Evolutionary conservation across 2,329 filamentous ascomycete genomes (phyloP), one percentile per base, ranked within the genome.

Genomic region (Teratosphaeria viscida): DNA sequence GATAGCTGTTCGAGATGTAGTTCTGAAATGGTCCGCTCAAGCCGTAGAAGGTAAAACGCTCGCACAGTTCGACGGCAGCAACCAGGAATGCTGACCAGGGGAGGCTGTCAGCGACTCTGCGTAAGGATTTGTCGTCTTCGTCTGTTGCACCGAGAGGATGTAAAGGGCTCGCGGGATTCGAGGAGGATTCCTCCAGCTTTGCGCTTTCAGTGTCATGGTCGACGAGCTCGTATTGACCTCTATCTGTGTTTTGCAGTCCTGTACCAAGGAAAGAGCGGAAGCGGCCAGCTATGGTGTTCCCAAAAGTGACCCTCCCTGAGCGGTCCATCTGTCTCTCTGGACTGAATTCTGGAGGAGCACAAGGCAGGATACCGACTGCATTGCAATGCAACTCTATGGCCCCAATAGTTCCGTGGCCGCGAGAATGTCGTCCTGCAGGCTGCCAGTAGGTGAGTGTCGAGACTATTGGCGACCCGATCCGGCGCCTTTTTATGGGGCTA

Each of bases 11-110:
- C 29, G n/a, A 68, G 59, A 79, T 78, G 68, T 79, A 80, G 64
- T 80, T 80, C 64, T 79, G 76, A 60, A 79, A 78, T 14, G 77
- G 75, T 0, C 76, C 77, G 0, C 75, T 76, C 0, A 78, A 71
- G 6, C 70, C 70, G 60, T 71, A 72, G 64, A 70, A 80, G n/a
- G 74, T 74, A 69, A 79, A 79, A 11, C 77, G 69, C 67, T 79
- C 78, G 69, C 75, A 78, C 5, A 79, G 72, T 65, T 80, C 77
- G 61, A 80, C 76, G 58, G 78, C 68, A 32, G 77, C 77, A 57
- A 80, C 73, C 11, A 78, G 68, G 65, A 76, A 77, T 11, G 77
- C 76, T 27, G 72, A 71, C 71, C 75, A 76, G 54, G 77, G 76
- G 3, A 80, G 71, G 57, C 71, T 72, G 64, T 78, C 78, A 52